phyloP scores from a whole-genome alignment of 2,329 filamentous ascomycete species.

The Colletotrichum sojae region DNA sequence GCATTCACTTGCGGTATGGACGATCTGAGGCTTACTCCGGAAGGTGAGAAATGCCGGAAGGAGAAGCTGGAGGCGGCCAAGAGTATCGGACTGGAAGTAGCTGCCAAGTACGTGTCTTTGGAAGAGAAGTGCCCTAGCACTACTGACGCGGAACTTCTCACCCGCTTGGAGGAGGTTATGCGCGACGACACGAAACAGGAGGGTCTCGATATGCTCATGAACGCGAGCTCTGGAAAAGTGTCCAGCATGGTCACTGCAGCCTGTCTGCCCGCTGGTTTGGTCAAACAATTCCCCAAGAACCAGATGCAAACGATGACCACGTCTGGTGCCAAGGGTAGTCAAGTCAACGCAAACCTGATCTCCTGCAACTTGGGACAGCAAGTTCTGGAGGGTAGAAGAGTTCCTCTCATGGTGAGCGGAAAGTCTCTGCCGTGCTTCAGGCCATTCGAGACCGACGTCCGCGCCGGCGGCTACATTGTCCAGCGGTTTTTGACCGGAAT shows the following conservation, averaged over 20 bases:
- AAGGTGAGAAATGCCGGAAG: slow-evolving; percentile 81
- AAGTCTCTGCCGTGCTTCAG: slow-evolving; percentile 96
- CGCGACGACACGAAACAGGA: slow-evolving; percentile 93
- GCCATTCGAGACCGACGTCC: slow-evolving; percentile 89
- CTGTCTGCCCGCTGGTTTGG: slow-evolving; percentile 85
- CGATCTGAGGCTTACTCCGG: slow-evolving; percentile 86
- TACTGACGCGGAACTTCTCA: slow-evolving; percentile 79
- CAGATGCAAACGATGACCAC: slow-evolving; percentile 99
- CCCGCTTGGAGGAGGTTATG: slow-evolving; percentile 88
- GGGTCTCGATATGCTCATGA: slow-evolving; percentile 90
- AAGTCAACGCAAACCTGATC: slow-evolving; percentile 96
- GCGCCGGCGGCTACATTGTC: slow-evolving; percentile 93
- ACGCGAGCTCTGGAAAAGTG: slow-evolving; percentile 76
- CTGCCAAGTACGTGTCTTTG: slow-evolving; percentile 90
- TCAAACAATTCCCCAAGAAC: slow-evolving; percentile 95
- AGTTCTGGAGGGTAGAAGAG: slow-evolving; percentile 92
- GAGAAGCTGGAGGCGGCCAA: slow-evolving; percentile 78
- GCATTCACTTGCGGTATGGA: slow-evolving; percentile 99
- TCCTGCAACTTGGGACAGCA: slow-evolving; percentile 98
- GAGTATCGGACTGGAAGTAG: slow-evolving; percentile 81
- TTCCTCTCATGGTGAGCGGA: slow-evolving; percentile 97
- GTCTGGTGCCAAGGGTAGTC: slow-evolving; percentile 93
- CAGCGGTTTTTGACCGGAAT: slow-evolving; percentile 99
- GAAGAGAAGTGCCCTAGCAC: slow-evolving; percentile 73
- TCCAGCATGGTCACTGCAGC: slow-evolving; percentile 83